Base-by-base conservation (phyloP, 2,329 filamentous ascomycete species). In the Epichloe sylvatica region DNA sequence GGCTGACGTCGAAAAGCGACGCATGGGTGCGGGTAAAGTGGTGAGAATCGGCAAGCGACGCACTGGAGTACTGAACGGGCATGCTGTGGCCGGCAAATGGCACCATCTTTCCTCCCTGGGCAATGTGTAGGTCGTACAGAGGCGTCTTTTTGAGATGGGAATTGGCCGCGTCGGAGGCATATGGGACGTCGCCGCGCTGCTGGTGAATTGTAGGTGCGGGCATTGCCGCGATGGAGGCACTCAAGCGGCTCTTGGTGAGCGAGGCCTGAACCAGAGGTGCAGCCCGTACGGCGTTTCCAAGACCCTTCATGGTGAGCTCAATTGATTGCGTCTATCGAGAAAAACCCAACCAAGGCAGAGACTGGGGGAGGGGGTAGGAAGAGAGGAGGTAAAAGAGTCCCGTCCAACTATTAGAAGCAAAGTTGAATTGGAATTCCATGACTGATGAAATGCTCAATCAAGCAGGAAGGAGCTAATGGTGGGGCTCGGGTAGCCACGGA, bases 11-110 rank as follows among this genome's bases (percentile, higher is more conserved):
- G 63, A 98, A 98, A 55, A 98, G 71, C 55, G 89, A 95, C 51
- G 87, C 85, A 67, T 90, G 85, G 59, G 81, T 76, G 49, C 92
- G 81, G 15, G 92, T 97, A 76, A 91, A 96, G 59, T 81, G 76
- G 72, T 97, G 92, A 47, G 88, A 94, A 53, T 89, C 86, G 57
- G 79, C 76, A 55, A 96, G 84, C 57, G 84, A 83, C 56, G 86
- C 75, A 56, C 81, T 78, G 35, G 75, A 69, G 71, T 97, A 98
- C 67, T 92, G 85, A 42, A 98, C 81, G 7, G 92, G 92, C 88
- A 98, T 96, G 58, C 79, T 75, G 71, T 83, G 95, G 57, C 88
- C 89, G 55, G 86, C 91, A 68, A 96, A 98, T n/a, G 88, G 86
- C 46, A 96, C 91, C 80, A 97, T 92, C 71, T 94, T 96, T 57